phyloP scores from a whole-genome alignment of 208 protist species.

The Leishmania turanica region DNA sequence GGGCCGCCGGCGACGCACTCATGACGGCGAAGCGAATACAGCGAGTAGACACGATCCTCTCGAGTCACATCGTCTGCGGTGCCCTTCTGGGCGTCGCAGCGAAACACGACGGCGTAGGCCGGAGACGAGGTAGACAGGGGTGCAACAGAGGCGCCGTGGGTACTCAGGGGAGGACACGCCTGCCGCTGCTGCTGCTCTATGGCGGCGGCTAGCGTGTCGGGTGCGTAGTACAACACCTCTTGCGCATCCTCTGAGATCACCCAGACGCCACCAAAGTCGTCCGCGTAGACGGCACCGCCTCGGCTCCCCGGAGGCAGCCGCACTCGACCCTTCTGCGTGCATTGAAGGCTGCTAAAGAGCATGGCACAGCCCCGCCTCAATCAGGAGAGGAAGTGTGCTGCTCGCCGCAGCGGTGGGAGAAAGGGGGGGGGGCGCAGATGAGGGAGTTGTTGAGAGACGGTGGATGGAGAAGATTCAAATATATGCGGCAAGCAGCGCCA shows the following conservation, averaged over 20 bases:
- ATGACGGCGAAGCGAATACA: slow-evolving; percentile 12
- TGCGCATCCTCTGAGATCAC: slow-evolving; percentile 10
- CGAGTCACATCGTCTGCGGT: neutral
- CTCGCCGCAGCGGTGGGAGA: too few relatives aligned
- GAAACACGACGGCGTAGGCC: neutral
- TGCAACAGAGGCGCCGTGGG: neutral
- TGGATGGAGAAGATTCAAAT: neutral
- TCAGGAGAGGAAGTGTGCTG: neutral
- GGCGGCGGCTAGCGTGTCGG: slow-evolving; percentile 4
- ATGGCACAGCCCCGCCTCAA: neutral
- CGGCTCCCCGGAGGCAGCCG: neutral
- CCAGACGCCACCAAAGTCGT: slow-evolving; percentile 32
- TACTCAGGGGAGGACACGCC: neutral
- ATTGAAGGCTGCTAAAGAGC: slow-evolving; percentile 20
- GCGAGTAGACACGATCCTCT: slow-evolving; percentile 5
- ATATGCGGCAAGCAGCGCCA: neutral
- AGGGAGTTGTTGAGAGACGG: neutral
- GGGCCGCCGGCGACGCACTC: neutral
- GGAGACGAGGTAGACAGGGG: neutral
- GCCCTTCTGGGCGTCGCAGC: neutral
- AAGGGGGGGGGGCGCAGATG: neutral
- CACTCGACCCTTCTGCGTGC: slow-evolving; percentile 18
- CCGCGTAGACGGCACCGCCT: slow-evolving; percentile 12
- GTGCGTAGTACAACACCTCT: slow-evolving; percentile 16
- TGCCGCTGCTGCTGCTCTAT: neutral